Base-by-base conservation (phyloP, 768 basidiomycete species). In the Tricholoma flavovirens region DNA sequence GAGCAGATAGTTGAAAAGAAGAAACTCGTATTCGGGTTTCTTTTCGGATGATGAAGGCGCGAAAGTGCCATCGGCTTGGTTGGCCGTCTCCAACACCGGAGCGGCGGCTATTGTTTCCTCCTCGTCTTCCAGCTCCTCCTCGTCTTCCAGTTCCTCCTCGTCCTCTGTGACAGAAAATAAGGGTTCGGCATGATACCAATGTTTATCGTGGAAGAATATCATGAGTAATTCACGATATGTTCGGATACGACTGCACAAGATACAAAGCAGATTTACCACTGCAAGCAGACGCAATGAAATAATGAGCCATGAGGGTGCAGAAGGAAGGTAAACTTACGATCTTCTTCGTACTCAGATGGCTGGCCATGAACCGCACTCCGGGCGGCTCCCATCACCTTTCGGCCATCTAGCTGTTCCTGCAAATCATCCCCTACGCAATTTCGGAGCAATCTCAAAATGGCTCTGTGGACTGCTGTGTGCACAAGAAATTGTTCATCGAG, bases 201-300 rank as follows among this genome's bases (percentile, higher is more conserved):
- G 85, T 65, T 90, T 94, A 68, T 96, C 93, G 64, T 95, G 93
- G 68, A 98, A 96, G 76, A 98, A 98, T 60, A 98, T 96, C 82
- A 97, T 90, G 36, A 98, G 83, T 1, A 98, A 77, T 63, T 94
- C 91, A 36, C 91, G 84, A 66, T 88, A 85, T 29, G 90, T 89
- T 55, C 91, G 81, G 66, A 98, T 97, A 45, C 93, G 83, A 64
- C 90, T 93, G 77, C 94, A 96, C 32, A 98, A 71, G 58, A 90
- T 90, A 72, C 93, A 96, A 53, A 98, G 80, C 26, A 97, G 75
- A 67, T 94, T 90, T 59, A 97, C 93, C 70, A 98, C 86, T 97
- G 64, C 42, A 45, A 15, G 57, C 48, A 51, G 17, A n/a, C 55
- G 60, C 49, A 59, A 53, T 54, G 43, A 35, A 43, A 53, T 43